Conservation (phyloP, 768 basidiomycete genomes). For the Kockovaella imperatae region DNA sequence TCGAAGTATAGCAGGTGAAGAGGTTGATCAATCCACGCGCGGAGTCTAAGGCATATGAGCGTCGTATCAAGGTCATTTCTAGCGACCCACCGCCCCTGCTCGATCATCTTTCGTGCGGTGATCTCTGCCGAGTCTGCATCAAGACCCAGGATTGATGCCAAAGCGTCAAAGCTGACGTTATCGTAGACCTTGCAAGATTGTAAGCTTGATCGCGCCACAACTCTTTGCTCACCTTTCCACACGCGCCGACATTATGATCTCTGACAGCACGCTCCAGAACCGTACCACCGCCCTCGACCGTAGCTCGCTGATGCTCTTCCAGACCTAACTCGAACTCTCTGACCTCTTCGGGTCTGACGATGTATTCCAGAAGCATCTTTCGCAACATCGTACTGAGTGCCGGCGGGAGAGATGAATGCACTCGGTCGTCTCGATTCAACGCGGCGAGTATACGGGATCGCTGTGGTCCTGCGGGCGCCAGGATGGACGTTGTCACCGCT, state of each 20-base stretch:
- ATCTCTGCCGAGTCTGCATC: slow-evolving; percentile 89
- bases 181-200: slow-evolving; percentile 58
- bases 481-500: slow-evolving; percentile 90
- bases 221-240: slow-evolving; percentile 59
- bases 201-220: neutral
- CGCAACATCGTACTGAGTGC: slow-evolving; percentile 57
- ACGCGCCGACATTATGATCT: slow-evolving; percentile 96
- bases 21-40: slow-evolving; percentile 92
- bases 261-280: slow-evolving; percentile 95
- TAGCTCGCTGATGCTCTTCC: slow-evolving; percentile 89
- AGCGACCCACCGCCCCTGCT: slow-evolving; percentile 65
- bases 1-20: slow-evolving; percentile 93
- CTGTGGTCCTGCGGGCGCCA: slow-evolving; percentile 94
- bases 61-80: neutral
- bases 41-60: slow-evolving; percentile 47
- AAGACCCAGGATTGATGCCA: slow-evolving; percentile 80
- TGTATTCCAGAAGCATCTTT: slow-evolving; percentile 98
- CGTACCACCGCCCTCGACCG: slow-evolving; percentile 77
- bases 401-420: slow-evolving; percentile 43
- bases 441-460: slow-evolving; percentile 87
- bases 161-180: slow-evolving; percentile 91
- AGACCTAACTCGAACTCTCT: slow-evolving; percentile 80
- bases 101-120: slow-evolving; percentile 79
- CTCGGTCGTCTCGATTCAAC: slow-evolving; percentile 87
- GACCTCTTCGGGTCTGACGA: slow-evolving; percentile 80